Conservation (phyloP, 768 basidiomycete species). For the Dacryopinax spathularia region DNA sequence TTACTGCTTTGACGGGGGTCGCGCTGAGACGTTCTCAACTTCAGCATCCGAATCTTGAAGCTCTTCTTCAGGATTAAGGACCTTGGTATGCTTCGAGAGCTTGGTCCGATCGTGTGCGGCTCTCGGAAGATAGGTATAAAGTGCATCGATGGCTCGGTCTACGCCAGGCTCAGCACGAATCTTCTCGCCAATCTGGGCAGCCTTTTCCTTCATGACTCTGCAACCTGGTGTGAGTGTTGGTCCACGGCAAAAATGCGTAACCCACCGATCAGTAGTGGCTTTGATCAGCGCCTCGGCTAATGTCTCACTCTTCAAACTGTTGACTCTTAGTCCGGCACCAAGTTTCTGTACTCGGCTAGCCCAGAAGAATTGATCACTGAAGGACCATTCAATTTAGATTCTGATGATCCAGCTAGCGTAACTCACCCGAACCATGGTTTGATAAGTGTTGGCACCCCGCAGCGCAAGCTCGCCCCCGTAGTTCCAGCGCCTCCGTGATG, state of each 20-base stretch:
- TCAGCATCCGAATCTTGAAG: too few species aligned
- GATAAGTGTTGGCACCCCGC: constrained; percentile 47
- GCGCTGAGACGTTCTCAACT: too few species aligned
- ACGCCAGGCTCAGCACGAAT: constrained; percentile 44
- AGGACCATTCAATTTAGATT: constrained; percentile 8
- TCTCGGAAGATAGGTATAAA: constrained; percentile 39
- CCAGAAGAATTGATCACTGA: constrained; percentile 49
- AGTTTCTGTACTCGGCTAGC: constrained; percentile 48
- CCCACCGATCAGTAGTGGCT: constrained; percentile 41
- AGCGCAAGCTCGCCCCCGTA: constrained; percentile 47
- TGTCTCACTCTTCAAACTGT: constrained; percentile 33
- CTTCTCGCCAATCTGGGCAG: constrained; percentile 33
- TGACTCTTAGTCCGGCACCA: constrained; percentile 42
- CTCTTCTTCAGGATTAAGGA: too few species aligned
- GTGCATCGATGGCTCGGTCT: constrained; percentile 39
- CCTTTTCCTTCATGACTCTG: constrained; percentile 49
- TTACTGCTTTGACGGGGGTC: too few species aligned
- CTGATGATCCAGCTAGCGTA: too few species aligned
- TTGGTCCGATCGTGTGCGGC: constrained; percentile 21
- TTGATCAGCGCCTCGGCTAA: constrained; percentile 40
- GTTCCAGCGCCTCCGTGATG: constrained; percentile 64
- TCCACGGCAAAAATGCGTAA: background rate
- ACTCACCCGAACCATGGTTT: constrained; percentile 51
- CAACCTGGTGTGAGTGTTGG: background rate
- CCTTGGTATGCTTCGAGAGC: too few species aligned